A percentile compares a stretch with the other conserved stretches of the same genome.
Evolutionary conservation across 192 early-diverging fungal genomes (phyloP).

Genomic region (Powellomyces hirtus): DNA sequence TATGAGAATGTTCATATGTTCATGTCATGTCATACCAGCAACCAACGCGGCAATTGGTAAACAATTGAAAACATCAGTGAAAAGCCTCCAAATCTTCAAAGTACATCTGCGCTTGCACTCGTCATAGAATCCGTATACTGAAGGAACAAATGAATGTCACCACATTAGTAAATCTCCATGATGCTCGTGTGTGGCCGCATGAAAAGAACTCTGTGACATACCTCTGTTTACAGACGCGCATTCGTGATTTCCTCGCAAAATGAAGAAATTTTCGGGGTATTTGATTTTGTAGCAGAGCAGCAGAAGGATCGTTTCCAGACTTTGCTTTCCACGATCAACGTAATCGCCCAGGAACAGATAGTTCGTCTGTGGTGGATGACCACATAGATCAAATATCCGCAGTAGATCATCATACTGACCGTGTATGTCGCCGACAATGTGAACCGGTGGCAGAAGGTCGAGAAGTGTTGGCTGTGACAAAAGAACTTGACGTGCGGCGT

Average conservation of each 20-base stretch:
- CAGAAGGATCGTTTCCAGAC: constrained; percentile 95
- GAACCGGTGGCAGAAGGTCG: constrained; percentile 44
- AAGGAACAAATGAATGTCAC: neutral
- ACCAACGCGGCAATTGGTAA: constrained; percentile 90
- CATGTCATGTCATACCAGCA: constrained; percentile 70
- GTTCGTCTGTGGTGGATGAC: constrained; percentile 94
- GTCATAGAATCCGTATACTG: constrained; percentile 96
- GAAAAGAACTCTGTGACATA: constrained; percentile 36
- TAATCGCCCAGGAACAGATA: constrained; percentile 98
- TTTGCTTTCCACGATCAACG: constrained; percentile 97
- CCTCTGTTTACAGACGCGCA: constrained; percentile 92
- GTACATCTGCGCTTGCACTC: constrained; percentile 90
- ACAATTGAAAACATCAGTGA: constrained; percentile 92
- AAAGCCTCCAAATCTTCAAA: constrained; percentile 87
- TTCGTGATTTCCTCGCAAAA: constrained; percentile 98
- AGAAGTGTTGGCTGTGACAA: constrained; percentile 73
- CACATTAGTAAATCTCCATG: neutral
- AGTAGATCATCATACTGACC: constrained; percentile 98
- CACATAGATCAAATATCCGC: constrained; percentile 93
- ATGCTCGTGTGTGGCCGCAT: neutral
- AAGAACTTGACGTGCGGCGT: constrained; percentile 82
- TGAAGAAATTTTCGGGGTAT: constrained; percentile 99
- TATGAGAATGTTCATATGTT: too few species aligned
- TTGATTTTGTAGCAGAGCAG: constrained; percentile 99
- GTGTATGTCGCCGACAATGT: constrained; percentile 73